phyloP scores from a whole-genome alignment of 495 filamentous ascomycete species.

The Penicillium flavigenum region DNA sequence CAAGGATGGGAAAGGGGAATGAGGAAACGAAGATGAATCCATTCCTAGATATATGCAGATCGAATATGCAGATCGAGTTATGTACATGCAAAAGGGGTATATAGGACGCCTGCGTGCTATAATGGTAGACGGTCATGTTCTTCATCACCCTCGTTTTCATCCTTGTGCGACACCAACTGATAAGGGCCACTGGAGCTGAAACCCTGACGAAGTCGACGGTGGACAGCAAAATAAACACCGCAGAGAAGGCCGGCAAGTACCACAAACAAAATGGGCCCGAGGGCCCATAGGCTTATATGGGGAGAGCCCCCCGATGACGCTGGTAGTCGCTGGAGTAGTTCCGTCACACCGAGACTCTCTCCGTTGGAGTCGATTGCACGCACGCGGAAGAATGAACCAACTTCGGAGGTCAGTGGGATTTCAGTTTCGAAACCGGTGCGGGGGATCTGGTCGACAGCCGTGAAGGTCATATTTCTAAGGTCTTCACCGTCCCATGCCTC shows the following conservation, averaged over 20 bases:
- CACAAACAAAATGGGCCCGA: constrained; percentile 15
- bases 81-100: constrained; percentile 17
- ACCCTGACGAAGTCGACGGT: constrained; percentile 2
- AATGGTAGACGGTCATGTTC: constrained; percentile 18
- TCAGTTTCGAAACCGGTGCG: constrained; percentile 27
- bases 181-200: constrained; percentile 12
- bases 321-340: constrained; percentile 8
- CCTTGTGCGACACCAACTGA: constrained; percentile 17
- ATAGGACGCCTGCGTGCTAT: constrained; percentile 20
- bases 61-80: background rate
- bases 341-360: constrained; percentile 20
- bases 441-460: constrained; percentile 9
- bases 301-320: background rate
- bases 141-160: constrained; percentile 16
- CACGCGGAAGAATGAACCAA: constrained; percentile 22
- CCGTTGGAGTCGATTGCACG: constrained; percentile 18
- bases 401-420: constrained; percentile 10
- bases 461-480: constrained; percentile 22
- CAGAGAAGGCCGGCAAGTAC: constrained; percentile 14
- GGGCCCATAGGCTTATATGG: constrained; percentile 3
- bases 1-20: background rate
- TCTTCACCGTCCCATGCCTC: constrained; percentile 31
- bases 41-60: background rate
- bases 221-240: constrained; percentile 19
- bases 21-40: background rate